These are phyloP conservation scores for Tolypocladium ovalisporum DNA, from an alignment of 2,329 filamentous ascomycete species.

Conservation along the genomic window DNA sequence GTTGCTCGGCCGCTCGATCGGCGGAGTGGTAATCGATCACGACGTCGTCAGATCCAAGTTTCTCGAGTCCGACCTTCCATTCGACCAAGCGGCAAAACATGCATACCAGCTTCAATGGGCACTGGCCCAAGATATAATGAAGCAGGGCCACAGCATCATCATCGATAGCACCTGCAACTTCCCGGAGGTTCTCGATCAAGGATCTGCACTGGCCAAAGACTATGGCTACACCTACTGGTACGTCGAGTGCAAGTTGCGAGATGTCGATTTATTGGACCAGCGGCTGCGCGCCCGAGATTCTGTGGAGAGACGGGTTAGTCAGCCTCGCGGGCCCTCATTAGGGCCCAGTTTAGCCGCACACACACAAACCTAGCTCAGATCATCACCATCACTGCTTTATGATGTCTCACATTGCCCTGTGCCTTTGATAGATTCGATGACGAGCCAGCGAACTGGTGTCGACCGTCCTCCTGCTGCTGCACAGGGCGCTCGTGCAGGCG, in stretches of 20 bases:
- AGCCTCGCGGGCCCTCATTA: no score
- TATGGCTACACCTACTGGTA: not conserved
- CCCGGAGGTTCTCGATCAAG: conserved; percentile 16
- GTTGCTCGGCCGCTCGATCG: conserved; percentile 14
- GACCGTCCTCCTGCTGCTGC: not conserved
- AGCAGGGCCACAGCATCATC: conserved; percentile 21
- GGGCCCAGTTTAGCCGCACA: no score
- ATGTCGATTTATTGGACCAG: not conserved
- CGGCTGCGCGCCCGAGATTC: not conserved
- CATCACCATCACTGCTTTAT: no score
- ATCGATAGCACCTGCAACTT: conserved; percentile 27
- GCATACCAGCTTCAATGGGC: conserved; percentile 24
- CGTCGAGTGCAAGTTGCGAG: not conserved
- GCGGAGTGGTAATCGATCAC: conserved; percentile 22
- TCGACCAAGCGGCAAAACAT: conserved; percentile 17
- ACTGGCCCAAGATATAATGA: conserved; percentile 21
- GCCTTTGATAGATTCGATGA: no score
- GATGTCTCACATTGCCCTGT: no score
- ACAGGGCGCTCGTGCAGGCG: not conserved
- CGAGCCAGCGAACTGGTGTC: not conserved
- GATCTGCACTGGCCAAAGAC: conserved; percentile 13
- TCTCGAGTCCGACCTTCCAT: conserved; percentile 15
- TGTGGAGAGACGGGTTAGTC: no score
- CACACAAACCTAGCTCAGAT: no score
- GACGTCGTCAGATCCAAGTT: conserved; percentile 22